phyloP scores from a whole-genome alignment of 177 flowering plant species.

The Telopea speciosissima region DNA sequence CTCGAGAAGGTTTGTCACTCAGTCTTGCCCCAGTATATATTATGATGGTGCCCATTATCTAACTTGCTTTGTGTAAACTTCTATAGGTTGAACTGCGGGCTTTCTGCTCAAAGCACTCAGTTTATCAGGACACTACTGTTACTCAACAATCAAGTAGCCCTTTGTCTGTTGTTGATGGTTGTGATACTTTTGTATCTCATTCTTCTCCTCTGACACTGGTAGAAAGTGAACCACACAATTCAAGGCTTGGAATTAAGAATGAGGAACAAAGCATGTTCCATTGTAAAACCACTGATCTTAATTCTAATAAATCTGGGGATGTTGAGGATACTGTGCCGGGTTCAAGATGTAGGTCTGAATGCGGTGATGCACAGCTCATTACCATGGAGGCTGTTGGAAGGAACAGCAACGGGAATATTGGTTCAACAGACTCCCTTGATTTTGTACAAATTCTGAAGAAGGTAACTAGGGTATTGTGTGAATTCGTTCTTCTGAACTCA shows the following conservation, averaged over 20 bases:
- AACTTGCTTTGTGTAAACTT: slow-evolving; percentile 3
- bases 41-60: slow-evolving; percentile 1
- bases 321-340: slow-evolving; percentile 18
- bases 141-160: slow-evolving; percentile 17
- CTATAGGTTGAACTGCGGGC: slow-evolving; percentile 85
- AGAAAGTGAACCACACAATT: slow-evolving; percentile 24
- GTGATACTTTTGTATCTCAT: slow-evolving; percentile 23
- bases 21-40: background rate
- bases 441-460: slow-evolving; percentile 44
- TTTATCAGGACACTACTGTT: slow-evolving; percentile 20
- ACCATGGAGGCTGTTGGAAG: slow-evolving; percentile 21
- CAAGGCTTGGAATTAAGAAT: slow-evolving; percentile 33
- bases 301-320: slow-evolving; percentile 21
- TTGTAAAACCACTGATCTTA: slow-evolving; percentile 17
- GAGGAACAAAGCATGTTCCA: slow-evolving; percentile 30
- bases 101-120: slow-evolving; percentile 90
- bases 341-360: slow-evolving; percentile 19
- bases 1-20: background rate
- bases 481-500: slow-evolving; percentile 2
- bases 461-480: slow-evolving; percentile 30
- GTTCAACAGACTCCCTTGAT: slow-evolving; percentile 25
- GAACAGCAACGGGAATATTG: slow-evolving; percentile 25
- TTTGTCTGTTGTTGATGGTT: slow-evolving; percentile 19
- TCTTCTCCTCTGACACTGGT: slow-evolving; percentile 18
- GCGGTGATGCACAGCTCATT: slow-evolving; percentile 22